phyloP scores from a whole-genome alignment of 371 early-diverging fungal species.

The Actinomucor elegans region DNA sequence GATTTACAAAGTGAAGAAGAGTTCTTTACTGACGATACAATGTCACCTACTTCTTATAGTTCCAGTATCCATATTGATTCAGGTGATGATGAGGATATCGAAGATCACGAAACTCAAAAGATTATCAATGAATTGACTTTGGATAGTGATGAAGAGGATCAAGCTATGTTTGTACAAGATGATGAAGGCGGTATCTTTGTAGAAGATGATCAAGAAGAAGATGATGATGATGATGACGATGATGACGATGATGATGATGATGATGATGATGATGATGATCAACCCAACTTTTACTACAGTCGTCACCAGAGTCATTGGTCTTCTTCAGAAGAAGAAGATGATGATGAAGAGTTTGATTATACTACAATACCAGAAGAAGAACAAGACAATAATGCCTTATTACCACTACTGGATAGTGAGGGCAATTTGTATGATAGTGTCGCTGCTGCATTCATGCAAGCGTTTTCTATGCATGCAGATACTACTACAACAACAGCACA shows the following conservation, averaged over 20 bases:
- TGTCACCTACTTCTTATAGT: slow-evolving; percentile 16
- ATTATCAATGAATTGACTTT: slow-evolving; percentile 36
- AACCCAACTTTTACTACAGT: not conserved
- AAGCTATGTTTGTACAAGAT: slow-evolving; percentile 16
- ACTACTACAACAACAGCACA: no score
- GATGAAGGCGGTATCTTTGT: slow-evolving; percentile 29
- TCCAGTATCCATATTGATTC: slow-evolving; percentile 44
- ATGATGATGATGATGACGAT: slow-evolving; percentile 33
- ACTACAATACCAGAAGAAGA: slow-evolving; percentile 20
- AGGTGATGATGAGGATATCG: slow-evolving; percentile 46
- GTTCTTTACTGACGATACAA: slow-evolving; percentile 19
- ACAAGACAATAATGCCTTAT: slow-evolving; percentile 10
- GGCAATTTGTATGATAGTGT: slow-evolving; percentile 30
- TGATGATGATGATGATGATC: slow-evolving; percentile 21
- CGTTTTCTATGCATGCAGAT: slow-evolving; percentile 10
- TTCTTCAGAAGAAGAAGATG: slow-evolving; percentile 41
- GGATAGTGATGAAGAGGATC: slow-evolving; percentile 26
- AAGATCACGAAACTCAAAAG: slow-evolving; percentile 39
- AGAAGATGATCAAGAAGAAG: slow-evolving; percentile 45
- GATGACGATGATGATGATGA: slow-evolving; percentile 23
- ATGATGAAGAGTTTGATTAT: slow-evolving; percentile 31
- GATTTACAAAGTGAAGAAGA: slow-evolving; percentile 9
- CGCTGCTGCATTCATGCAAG: slow-evolving; percentile 39
- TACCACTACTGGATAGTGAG: slow-evolving; percentile 25
- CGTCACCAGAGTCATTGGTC: slow-evolving; percentile 28